Evolutionary conservation across 192 early-diverging fungal genomes (phyloP), one percentile per base, ranked within the genome.

Genomic region (Entomortierella lignicola): DNA sequence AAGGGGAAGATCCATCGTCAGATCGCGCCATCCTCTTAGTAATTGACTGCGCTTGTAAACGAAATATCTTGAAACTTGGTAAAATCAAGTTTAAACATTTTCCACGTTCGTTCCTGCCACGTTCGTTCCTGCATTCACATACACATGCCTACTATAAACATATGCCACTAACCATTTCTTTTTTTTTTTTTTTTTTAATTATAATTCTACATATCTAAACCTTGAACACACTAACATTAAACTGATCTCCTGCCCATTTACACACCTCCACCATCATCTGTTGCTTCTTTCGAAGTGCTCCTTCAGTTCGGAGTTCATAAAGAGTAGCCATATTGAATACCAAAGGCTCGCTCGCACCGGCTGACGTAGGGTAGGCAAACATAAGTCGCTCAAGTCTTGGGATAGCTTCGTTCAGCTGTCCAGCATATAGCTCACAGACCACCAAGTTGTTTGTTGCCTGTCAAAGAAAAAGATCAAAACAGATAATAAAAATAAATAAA

Each of bases 261-360:
- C 80, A 72, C 7, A 88, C 80, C 30, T 85, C 69, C 7, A 82
- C 66, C 56, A 85, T 55, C 44, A 85, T 58, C 29, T 63, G 71
- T 13, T 83, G 60, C 60, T 88, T 88, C 57, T 73, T 83, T 21
- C 57, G 60, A 10, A 77, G 53, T 12, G 83, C 69, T 30, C 61
- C 66, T 51, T 84, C 87, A 20, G 77, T 83, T 21, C 87, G 56
- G 20, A 88, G 67, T 39, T 88, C 87, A 66, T 82, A 86, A 21
- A 88, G 72, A 7, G 83, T 88, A 55, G 85, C 85, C 72, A 88
- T 60, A 54, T 88, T 88, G 60, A 83, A 82, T 17, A 88, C 58
- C 15, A 80, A 60, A 11, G 82, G 72, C 58, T 85, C 85, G 31
- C 85, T 82, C 29, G 82, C 70, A 11, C 85, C 81, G 26, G 85